Evolutionary conservation across 2,329 filamentous ascomycete species (phyloP).

Genomic region (Cladosporium sp.): DNA sequence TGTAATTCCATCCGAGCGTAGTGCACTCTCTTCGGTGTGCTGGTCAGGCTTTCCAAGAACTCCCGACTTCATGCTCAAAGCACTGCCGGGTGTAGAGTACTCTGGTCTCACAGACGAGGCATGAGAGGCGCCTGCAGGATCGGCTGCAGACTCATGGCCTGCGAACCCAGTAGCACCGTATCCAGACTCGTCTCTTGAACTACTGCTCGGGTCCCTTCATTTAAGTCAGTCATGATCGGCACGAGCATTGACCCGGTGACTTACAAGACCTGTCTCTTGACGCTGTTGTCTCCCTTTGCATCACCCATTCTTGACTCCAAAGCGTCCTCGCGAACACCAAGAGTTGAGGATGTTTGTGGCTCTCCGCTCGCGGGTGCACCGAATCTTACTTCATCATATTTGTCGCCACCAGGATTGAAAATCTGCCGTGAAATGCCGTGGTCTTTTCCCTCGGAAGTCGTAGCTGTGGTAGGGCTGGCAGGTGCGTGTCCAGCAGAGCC

Average conservation of each 20-base stretch:
- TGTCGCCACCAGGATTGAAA: conserved; percentile 31
- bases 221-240: neutral
- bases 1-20: conserved; percentile 4
- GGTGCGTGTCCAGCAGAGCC: neutral
- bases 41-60: conserved; percentile 37
- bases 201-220: conserved; percentile 24
- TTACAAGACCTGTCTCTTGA: conserved; percentile 27
- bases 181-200: conserved; percentile 25
- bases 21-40: conserved; percentile 6
- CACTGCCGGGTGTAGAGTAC: conserved; percentile 30
- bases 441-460: conserved; percentile 21
- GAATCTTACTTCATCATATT: conserved; percentile 29
- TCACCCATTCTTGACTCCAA: conserved; percentile 2
- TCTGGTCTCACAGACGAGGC: neutral
- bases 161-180: conserved; percentile 20
- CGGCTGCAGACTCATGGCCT: neutral
- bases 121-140: neutral
- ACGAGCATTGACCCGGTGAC: neutral
- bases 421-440: conserved; percentile 28
- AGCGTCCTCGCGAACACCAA: neutral
- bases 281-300: conserved; percentile 19
- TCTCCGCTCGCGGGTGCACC: conserved; percentile 14
- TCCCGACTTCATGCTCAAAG: conserved; percentile 46
- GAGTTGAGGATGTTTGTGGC: neutral
- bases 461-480: neutral